Evolutionary conservation across 352 stramenopile species (phyloP).

Genomic region (Globisporangium alternatum): DNA sequence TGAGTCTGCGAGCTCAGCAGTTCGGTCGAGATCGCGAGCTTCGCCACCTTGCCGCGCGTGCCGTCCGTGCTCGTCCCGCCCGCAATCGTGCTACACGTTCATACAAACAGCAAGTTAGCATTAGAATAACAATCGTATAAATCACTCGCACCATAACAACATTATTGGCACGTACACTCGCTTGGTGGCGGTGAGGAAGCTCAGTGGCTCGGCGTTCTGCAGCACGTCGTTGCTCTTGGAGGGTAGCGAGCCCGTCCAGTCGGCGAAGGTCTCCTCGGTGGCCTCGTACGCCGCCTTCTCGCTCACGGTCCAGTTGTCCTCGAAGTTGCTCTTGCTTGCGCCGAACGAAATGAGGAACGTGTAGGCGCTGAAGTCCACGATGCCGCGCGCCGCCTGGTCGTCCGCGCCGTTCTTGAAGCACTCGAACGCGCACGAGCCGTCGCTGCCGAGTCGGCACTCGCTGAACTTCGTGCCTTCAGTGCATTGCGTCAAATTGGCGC

Average conservation of each 20-base stretch:
- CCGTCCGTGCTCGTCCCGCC: conserved; percentile 43
- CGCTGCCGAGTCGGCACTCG: conserved; percentile 22
- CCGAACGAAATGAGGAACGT: conserved; percentile 65
- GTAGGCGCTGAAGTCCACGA: conserved; percentile 46
- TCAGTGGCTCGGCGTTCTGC: conserved; percentile 29
- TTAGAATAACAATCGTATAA: background rate
- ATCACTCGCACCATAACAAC: background rate
- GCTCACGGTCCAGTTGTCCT: conserved; percentile 34
- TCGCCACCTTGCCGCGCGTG: conserved; percentile 39
- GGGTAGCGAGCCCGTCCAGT: conserved; percentile 27
- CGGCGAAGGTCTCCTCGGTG: conserved; percentile 12
- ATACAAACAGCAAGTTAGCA: background rate
- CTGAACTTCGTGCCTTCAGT: conserved; percentile 20
- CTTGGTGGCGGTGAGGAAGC: conserved; percentile 28
- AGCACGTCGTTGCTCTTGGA: conserved; percentile 37
- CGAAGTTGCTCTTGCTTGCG: conserved; percentile 35
- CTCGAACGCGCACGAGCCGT: conserved; percentile 38
- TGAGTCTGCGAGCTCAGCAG: conserved; percentile 35
- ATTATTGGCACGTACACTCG: conserved; percentile 23
- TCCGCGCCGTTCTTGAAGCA: conserved; percentile 42
- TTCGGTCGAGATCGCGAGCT: conserved; percentile 29
- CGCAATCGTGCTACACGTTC: conserved; percentile 34
- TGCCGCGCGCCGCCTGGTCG: conserved; percentile 43
- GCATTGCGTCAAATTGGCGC: conserved; percentile 10
- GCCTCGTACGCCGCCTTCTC: conserved; percentile 22